A percentile compares a stretch with the other conserved stretches of the same genome.
These are phyloP conservation scores for Madurella mycetomatis DNA, from an alignment of 2,329 filamentous ascomycete genomes.

Conservation along the genomic window DNA sequence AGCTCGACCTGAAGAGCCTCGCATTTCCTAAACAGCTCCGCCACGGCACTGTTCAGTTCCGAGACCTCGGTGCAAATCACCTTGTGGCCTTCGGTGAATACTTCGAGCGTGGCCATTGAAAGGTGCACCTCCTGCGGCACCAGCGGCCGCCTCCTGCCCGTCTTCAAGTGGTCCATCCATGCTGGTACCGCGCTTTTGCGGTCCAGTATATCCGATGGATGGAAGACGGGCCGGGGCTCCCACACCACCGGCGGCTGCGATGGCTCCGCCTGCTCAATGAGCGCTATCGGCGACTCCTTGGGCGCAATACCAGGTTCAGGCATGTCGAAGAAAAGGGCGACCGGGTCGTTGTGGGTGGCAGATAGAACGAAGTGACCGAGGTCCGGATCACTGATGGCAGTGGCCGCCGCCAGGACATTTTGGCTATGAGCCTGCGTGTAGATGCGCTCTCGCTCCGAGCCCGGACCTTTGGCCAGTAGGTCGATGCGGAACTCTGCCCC, in stretches of 20 bases:
- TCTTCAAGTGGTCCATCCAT: constrained; percentile 40
- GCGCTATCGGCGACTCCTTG: constrained; percentile 36
- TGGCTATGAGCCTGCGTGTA: constrained; percentile 50
- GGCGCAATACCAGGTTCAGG: constrained; percentile 49
- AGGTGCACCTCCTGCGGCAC: constrained; percentile 65
- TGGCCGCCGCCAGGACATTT: constrained; percentile 49
- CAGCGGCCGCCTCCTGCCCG: constrained; percentile 37
- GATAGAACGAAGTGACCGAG: constrained; percentile 61
- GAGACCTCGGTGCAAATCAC: constrained; percentile 66
- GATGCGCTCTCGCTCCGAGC: constrained; percentile 51
- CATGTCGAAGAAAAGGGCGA: constrained; percentile 56
- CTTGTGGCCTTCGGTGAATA: constrained; percentile 70
- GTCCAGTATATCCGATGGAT: constrained; percentile 58
- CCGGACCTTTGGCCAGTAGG: constrained; percentile 55
- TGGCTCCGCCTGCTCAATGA: constrained; percentile 33
- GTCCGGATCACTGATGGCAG: constrained; percentile 55
- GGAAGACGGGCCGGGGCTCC: constrained; percentile 63
- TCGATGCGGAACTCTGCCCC: constrained; percentile 60
- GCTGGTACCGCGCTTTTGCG: constrained; percentile 51
- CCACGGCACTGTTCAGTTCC: constrained; percentile 62
- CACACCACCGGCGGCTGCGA: constrained; percentile 50
- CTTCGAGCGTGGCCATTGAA: constrained; percentile 64
- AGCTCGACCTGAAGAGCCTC: constrained; percentile 65
- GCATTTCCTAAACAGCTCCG: constrained; percentile 69
- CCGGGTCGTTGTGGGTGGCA: constrained; percentile 52